Evolutionary conservation across 169 alveolate genomes (phyloP).

Genomic region (Cryptosporidium ubiquitum): DNA sequence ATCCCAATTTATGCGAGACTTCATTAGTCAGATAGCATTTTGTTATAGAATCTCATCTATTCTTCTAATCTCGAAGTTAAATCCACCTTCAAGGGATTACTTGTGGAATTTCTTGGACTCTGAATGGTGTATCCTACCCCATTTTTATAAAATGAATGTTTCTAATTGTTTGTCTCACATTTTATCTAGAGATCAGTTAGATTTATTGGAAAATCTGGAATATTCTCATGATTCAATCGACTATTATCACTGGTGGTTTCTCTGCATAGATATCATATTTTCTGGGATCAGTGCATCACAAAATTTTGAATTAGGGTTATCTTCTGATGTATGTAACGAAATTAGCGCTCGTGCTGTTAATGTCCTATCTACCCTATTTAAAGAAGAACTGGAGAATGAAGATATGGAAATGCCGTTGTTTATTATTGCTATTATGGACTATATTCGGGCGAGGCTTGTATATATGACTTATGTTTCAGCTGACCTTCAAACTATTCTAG

Average conservation of each 20-base stretch:
- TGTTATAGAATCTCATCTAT: slow-evolving; percentile 45
- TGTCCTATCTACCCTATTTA: slow-evolving; percentile 18
- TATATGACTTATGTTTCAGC: slow-evolving; percentile 65
- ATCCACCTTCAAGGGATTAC: not conserved
- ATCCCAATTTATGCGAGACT: slow-evolving; percentile 43
- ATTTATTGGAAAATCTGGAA: not conserved
- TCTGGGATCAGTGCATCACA: slow-evolving; percentile 44
- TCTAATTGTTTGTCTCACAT: not conserved
- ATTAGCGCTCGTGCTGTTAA: not conserved
- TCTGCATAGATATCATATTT: slow-evolving; percentile 37
- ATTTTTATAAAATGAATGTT: slow-evolving; percentile 32
- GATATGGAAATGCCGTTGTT: slow-evolving; percentile 6
- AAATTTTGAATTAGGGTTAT: slow-evolving; percentile 3
- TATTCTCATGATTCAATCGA: slow-evolving; percentile 10
- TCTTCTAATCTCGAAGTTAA: slow-evolving; percentile 13
- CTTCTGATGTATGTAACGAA: slow-evolving; percentile 1
- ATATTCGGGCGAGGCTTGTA: slow-evolving; percentile 50
- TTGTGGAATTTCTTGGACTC: slow-evolving; percentile 29
- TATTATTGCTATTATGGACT: slow-evolving; percentile 51
- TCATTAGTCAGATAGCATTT: slow-evolving; percentile 33
- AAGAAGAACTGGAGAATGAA: slow-evolving; percentile 8
- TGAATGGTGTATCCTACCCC: slow-evolving; percentile 32
- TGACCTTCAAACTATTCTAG: slow-evolving; percentile 42
- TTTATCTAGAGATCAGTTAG: not conserved
- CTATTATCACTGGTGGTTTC: slow-evolving; percentile 74